Conservation (phyloP, 2,329 filamentous ascomycete genomes). For the Venturia pyrina region DNA sequence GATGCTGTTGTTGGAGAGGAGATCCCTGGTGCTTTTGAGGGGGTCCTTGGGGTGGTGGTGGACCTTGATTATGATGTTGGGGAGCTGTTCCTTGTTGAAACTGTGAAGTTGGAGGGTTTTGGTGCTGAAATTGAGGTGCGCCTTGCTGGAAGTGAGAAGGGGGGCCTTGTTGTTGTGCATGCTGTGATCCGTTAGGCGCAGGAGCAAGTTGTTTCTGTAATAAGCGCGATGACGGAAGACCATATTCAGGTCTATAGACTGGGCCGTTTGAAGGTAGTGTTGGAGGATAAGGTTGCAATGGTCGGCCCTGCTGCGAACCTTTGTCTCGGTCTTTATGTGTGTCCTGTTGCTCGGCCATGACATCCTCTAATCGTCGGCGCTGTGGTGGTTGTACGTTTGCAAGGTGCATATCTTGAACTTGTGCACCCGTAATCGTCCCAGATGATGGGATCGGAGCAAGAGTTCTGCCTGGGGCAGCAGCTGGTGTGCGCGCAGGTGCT, state of each 20-base stretch:
- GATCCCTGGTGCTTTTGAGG: background rate
- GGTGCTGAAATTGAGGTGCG: background rate
- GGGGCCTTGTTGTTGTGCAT: background rate
- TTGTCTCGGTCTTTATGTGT: conserved; percentile 31
- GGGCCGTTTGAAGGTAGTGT: background rate
- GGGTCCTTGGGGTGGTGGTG: background rate
- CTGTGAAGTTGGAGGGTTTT: background rate
- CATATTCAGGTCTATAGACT: background rate
- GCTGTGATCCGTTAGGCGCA: background rate
- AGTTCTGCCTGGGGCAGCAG: background rate
- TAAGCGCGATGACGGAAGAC: background rate
- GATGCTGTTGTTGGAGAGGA: conserved; percentile 3
- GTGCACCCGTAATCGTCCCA: conserved; percentile 8
- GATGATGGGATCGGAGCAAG: conserved; percentile 7
- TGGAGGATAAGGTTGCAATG: background rate
- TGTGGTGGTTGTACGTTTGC: conserved; percentile 2
- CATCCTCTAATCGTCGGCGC: conserved; percentile 5
- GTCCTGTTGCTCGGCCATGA: conserved; percentile 8
- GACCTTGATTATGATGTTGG: background rate
- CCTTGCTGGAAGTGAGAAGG: background rate
- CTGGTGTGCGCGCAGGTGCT: background rate
- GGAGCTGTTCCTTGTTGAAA: background rate
- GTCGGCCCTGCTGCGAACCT: background rate
- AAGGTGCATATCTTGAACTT: conserved; percentile 10
- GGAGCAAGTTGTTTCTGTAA: conserved; percentile 1